Percentiles rank a stretch among this genome's conserved stretches.
These are phyloP conservation scores for Arbutus unedo DNA, from an alignment of 148 eudicot genomes.

Conservation along the genomic window DNA sequence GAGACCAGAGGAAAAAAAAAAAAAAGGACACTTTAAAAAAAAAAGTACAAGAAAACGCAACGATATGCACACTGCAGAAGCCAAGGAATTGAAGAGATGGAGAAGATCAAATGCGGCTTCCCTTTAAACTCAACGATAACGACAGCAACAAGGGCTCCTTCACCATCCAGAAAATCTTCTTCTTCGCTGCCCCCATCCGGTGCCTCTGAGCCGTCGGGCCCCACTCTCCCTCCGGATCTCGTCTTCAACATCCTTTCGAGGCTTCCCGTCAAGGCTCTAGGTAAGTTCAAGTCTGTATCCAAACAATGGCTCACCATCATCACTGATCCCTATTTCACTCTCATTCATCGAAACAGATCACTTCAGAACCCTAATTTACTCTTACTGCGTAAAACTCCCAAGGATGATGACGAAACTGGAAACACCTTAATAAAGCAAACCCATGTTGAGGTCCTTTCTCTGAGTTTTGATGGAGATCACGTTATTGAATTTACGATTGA, in stretches of 20 bases:
- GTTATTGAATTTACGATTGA: not conserved
- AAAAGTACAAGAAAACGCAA: no score
- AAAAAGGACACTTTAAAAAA: no score
- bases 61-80: no score
- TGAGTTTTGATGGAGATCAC: slow-evolving; percentile 14
- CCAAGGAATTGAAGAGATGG: not conserved
- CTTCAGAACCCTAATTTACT: slow-evolving; percentile 20
- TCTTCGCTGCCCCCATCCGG: not conserved
- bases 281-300: slow-evolving; percentile 26
- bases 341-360: slow-evolving; percentile 15
- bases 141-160: not conserved
- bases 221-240: slow-evolving; percentile 17
- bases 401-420: not conserved
- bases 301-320: slow-evolving; percentile 19
- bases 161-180: slow-evolving; percentile 2
- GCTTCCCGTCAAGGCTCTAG: slow-evolving; percentile 18
- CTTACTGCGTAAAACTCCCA: not conserved
- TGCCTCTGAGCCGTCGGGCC: not conserved
- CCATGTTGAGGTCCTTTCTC: slow-evolving; percentile 9
- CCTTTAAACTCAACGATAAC: not conserved
- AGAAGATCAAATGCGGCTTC: not conserved
- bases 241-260: slow-evolving; percentile 22
- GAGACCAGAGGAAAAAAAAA: no score
- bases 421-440: not conserved
- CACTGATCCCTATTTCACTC: slow-evolving; percentile 19